phyloP scores from a whole-genome alignment of 2,329 filamentous ascomycete species.

The Neurospora sp. region DNA sequence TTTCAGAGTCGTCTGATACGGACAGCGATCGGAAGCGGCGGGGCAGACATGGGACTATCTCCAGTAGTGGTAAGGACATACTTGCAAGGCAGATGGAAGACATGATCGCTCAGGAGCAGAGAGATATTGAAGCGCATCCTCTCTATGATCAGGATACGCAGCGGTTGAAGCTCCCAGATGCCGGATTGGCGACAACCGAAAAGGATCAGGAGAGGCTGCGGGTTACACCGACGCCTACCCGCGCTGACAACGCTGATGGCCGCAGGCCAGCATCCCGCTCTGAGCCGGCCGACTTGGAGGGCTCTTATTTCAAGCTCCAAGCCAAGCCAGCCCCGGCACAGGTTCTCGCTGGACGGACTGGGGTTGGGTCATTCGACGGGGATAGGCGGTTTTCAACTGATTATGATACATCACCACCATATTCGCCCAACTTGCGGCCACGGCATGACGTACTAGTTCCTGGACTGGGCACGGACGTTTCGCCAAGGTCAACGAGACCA shows the following conservation, averaged over 20 bases:
- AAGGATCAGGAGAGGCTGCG: conserved; percentile 8
- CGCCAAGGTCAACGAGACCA: conserved; percentile 51
- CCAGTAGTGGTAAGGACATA: conserved; percentile 40
- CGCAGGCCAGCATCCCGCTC: conserved; percentile 28
- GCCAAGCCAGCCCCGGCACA: conserved; percentile 21
- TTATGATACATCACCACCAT: conserved; percentile 34
- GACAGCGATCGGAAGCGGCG: conserved; percentile 37
- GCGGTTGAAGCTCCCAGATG: conserved; percentile 23
- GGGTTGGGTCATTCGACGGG: conserved; percentile 38
- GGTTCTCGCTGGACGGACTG: conserved; percentile 26
- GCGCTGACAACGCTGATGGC: conserved; percentile 13
- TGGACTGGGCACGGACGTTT: conserved; percentile 51
- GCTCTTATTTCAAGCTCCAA: conserved; percentile 10
- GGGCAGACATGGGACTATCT: conserved; percentile 35
- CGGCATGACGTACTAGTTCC: conserved; percentile 41
- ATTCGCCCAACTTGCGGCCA: conserved; percentile 42
- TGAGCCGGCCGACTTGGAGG: conserved; percentile 32
- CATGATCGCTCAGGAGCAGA: conserved; percentile 45
- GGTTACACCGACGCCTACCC: conserved; percentile 21
- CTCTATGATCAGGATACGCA: conserved; percentile 22
- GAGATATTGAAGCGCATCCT: conserved; percentile 28
- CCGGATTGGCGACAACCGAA: conserved; percentile 25
- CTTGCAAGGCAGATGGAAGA: conserved; percentile 54
- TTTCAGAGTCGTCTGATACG: conserved; percentile 51
- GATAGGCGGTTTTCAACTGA: conserved; percentile 31